Conservation (phyloP, 441 rosid species). For the Sinapis alba region DNA sequence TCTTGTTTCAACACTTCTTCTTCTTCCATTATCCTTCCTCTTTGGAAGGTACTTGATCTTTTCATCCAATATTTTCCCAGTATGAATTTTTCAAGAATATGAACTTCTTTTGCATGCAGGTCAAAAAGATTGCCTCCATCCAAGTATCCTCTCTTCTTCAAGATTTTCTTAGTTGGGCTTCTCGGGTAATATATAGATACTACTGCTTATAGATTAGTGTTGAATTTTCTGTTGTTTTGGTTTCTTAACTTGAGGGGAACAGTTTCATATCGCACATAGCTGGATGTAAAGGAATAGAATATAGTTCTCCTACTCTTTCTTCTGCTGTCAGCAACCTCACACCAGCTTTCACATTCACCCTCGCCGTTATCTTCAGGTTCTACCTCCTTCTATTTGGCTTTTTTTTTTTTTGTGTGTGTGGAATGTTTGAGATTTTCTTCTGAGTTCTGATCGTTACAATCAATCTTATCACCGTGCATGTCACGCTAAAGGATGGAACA, state of each 20-base stretch:
- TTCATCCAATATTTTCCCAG: not conserved
- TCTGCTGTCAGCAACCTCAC: constrained; percentile 23
- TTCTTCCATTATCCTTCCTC: constrained; percentile 17
- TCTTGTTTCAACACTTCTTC: constrained; percentile 13
- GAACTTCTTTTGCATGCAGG: constrained; percentile 6
- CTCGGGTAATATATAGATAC: constrained; percentile 37
- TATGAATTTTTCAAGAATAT: not conserved
- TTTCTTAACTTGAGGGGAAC: constrained; percentile 1
- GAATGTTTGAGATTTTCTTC: not conserved
- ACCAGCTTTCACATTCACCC: constrained; percentile 48
- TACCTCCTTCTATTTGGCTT: not conserved
- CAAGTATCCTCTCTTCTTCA: constrained; percentile 37
- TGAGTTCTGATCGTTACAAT: not conserved
- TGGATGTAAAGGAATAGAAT: constrained; percentile 18
- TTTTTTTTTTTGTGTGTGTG: not conserved
- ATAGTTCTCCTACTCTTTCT: constrained; percentile 23
- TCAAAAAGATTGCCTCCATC: constrained; percentile 6
- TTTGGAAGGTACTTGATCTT: constrained; percentile 19
- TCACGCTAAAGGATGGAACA: constrained; percentile 27
- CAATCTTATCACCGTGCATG: constrained; percentile 5
- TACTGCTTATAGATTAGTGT: not conserved
- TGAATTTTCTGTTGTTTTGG: not conserved
- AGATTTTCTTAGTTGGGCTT: constrained; percentile 38
- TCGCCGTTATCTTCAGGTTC: constrained; percentile 57
- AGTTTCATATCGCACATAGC: not conserved